Conservation (phyloP, 2,329 filamentous ascomycete genomes). For the Botrytis cinerea region DNA sequence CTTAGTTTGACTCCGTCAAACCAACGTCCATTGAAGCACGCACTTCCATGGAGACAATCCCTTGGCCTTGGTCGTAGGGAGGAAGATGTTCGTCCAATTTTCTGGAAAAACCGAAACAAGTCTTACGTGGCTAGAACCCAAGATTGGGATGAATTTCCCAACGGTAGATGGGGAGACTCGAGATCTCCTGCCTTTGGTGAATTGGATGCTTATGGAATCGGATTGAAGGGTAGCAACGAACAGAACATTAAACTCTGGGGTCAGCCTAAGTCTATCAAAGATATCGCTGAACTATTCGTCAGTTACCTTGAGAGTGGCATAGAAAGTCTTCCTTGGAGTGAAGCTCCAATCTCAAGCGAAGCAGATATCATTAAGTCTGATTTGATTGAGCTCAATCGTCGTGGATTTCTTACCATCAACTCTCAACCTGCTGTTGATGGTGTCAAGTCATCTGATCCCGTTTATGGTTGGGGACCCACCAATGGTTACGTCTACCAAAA, state of each 20-base stretch:
- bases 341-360: slow-evolving; percentile 81
- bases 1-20: slow-evolving; percentile 77
- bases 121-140: slow-evolving; percentile 94
- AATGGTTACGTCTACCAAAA: slow-evolving; percentile 99
- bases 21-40: slow-evolving; percentile 77
- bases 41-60: slow-evolving; percentile 95
- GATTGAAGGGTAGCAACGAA: slow-evolving; percentile 91
- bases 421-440: slow-evolving; percentile 95
- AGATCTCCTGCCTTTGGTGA: slow-evolving; percentile 95
- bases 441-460: slow-evolving; percentile 79
- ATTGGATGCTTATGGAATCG: slow-evolving; percentile 90
- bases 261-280: slow-evolving; percentile 74
- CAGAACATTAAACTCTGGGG: slow-evolving; percentile 96
- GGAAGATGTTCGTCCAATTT: slow-evolving; percentile 96
- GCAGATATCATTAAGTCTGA: slow-evolving; percentile 75
- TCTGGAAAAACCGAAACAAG: slow-evolving; percentile 97
- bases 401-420: slow-evolving; percentile 92
- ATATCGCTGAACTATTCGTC: slow-evolving; percentile 82
- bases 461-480: slow-evolving; percentile 91
- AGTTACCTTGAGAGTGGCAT: slow-evolving; percentile 80
- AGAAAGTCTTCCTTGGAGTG: slow-evolving; percentile 89
- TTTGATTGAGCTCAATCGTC: slow-evolving; percentile 78
- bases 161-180: slow-evolving; percentile 97
- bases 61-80: slow-evolving; percentile 84
- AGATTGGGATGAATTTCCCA: slow-evolving; percentile 99